Evolutionary conservation across 2,329 filamentous ascomycete species (phyloP).

Genomic region (Hypoxylon sp.): DNA sequence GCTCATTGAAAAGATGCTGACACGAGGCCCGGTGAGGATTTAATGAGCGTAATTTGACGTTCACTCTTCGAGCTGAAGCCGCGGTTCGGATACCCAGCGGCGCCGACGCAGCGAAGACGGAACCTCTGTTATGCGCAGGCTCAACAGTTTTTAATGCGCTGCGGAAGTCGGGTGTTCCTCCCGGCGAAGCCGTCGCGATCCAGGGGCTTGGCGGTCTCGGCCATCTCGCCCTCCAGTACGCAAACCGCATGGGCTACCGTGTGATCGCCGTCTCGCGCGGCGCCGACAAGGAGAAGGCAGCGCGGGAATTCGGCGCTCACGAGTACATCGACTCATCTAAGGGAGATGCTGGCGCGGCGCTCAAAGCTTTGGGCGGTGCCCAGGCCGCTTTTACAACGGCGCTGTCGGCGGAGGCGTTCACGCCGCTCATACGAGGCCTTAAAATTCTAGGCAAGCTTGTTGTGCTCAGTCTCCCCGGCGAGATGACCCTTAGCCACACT

Average conservation of each 20-base stretch:
- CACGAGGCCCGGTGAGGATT: background rate
- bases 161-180: slow-evolving; percentile 52
- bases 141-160: slow-evolving; percentile 61
- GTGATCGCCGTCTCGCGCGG: slow-evolving; percentile 69
- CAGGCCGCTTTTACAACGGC: slow-evolving; percentile 32
- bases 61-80: slow-evolving; percentile 65
- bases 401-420: slow-evolving; percentile 21
- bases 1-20: background rate
- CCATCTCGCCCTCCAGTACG: slow-evolving; percentile 76
- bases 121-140: slow-evolving; percentile 66
- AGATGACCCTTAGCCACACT: slow-evolving; percentile 18
- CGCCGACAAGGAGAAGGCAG: slow-evolving; percentile 65
- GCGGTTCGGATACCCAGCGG: slow-evolving; percentile 59
- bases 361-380: slow-evolving; percentile 33
- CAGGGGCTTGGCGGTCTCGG: slow-evolving; percentile 76
- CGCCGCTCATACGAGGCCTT: slow-evolving; percentile 38
- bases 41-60: background rate
- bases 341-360: slow-evolving; percentile 24
- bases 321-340: slow-evolving; percentile 62
- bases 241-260: slow-evolving; percentile 72
- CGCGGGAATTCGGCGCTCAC: slow-evolving; percentile 66
- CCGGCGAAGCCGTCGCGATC: slow-evolving; percentile 57
- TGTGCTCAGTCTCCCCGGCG: slow-evolving; percentile 34
- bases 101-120: slow-evolving; percentile 58
- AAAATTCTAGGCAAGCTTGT: slow-evolving; percentile 42